phyloP scores from a whole-genome alignment of 495 filamentous ascomycete genomes.

The Jackrogersella multiformis region DNA sequence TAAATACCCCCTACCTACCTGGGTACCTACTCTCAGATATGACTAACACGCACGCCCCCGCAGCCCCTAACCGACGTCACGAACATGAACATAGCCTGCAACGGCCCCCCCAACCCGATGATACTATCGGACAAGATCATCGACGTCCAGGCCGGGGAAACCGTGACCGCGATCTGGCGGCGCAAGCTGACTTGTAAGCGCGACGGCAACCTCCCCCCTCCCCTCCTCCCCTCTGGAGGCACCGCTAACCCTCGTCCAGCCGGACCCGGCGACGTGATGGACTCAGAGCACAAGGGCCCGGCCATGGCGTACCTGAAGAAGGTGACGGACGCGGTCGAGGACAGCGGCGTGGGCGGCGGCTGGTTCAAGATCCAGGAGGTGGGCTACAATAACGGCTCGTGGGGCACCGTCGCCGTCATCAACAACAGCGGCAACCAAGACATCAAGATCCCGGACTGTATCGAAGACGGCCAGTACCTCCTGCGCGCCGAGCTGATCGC shows the following conservation, averaged over 20 bases:
- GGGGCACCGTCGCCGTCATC: slow-evolving; percentile 57
- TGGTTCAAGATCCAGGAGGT: slow-evolving; percentile 58
- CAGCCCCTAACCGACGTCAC: slow-evolving; percentile 63
- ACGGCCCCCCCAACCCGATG: slow-evolving; percentile 65
- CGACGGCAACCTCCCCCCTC: neutral
- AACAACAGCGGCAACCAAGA: slow-evolving; percentile 54
- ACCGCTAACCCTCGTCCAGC: too few relatives aligned
- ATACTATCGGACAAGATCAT: slow-evolving; percentile 56
- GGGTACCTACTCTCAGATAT: neutral
- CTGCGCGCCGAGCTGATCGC: slow-evolving; percentile 63
- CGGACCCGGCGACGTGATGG: slow-evolving; percentile 58
- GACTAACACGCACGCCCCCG: slow-evolving; percentile 1
- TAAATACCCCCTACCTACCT: too few relatives aligned
- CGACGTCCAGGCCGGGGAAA: slow-evolving; percentile 59
- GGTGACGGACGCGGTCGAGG: slow-evolving; percentile 54
- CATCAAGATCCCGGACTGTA: slow-evolving; percentile 57
- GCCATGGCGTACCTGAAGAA: slow-evolving; percentile 63
- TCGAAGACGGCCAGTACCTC: slow-evolving; percentile 58
- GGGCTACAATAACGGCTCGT: slow-evolving; percentile 51
- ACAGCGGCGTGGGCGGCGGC: slow-evolving; percentile 55
- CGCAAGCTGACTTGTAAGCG: slow-evolving; percentile 55
- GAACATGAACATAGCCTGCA: slow-evolving; percentile 61
- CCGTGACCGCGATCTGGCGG: slow-evolving; percentile 60
- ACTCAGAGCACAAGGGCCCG: slow-evolving; percentile 60
- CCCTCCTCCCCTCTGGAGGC: too few relatives aligned